Evolutionary conservation across 1,139 yeast species (phyloP), one percentile per base, ranked within the genome.

Genomic region (Spathaspora sp.): DNA sequence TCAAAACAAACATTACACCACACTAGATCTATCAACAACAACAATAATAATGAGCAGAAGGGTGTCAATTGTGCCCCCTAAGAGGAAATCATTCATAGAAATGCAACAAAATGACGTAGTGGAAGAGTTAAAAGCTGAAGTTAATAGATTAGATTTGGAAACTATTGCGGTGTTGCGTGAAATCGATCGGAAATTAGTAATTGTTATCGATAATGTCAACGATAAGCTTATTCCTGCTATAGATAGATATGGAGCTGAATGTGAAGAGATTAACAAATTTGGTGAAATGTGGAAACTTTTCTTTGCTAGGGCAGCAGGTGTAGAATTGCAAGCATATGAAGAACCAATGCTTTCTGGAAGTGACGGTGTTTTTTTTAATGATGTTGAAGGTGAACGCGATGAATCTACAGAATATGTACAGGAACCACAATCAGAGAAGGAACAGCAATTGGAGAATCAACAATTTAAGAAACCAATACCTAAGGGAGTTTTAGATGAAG

Each of bases 151-250:
- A 38, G 96, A 90, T 57, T 96, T 88, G 61, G 87, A 84, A 56
- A 87, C 89, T 39, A 89, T 96, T 0, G 67, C 86, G 45, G 81
- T 84, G 1, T 67, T 90, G 43, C 97, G 89, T 61, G 86, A 84
- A 49, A 87, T 90, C 26, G 96, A 90, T 64, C 77, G 82, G 48
- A 83, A 86, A 56, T 74, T 87, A 46, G 77, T 85, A 2, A 70
- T 75, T 39, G 81, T 89, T 13, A 86, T 85, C 58, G 74, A 82
- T 34, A 74, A 84, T 9, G 79, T 87, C 26, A 79, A 80, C 42
- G 85, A 83, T 50, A 70, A 74, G 42, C 72, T 87, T 29, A 67
- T 85, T 34, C 93, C 95, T 1, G 72, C 79, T 3, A 72, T 87
- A 27, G 77, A 79, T 51, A 70, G 72, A 42, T 86, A 84, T 56